A percentile compares a stretch with the other conserved stretches of the same genome.
These are phyloP conservation scores for Neocucurbitaria cava DNA, from an alignment of 2,329 filamentous ascomycete genomes.

Conservation along the genomic window DNA sequence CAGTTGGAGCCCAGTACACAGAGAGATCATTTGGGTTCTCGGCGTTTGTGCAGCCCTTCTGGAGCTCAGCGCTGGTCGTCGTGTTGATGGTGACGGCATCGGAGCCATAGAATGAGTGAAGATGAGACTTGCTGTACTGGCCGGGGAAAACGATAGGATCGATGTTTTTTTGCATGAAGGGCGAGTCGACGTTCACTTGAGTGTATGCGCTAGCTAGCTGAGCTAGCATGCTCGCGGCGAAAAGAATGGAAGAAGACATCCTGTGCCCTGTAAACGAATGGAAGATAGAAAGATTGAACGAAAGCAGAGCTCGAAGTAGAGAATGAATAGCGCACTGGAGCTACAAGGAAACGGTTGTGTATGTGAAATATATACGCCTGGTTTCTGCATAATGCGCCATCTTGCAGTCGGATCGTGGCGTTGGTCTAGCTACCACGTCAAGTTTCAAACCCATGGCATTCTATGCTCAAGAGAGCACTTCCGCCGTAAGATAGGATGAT, in stretches of 20 bases:
- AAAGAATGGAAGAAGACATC: conserved; percentile 41
- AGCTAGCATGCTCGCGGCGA: conserved; percentile 34
- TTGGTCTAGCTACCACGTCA: background rate
- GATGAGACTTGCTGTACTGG: conserved; percentile 49
- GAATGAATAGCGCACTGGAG: background rate
- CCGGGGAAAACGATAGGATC: conserved; percentile 55
- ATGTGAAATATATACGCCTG: conserved; percentile 10
- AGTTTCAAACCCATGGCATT: conserved; percentile 9
- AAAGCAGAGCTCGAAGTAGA: background rate
- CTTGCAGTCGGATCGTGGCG: background rate
- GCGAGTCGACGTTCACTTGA: conserved; percentile 38
- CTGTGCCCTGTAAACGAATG: conserved; percentile 31
- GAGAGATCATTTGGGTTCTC: conserved; percentile 58
- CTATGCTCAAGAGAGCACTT: conserved; percentile 11
- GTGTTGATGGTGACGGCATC: conserved; percentile 52
- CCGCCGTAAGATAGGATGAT: conserved; percentile 6
- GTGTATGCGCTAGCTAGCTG: conserved; percentile 43
- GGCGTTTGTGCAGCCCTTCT: conserved; percentile 54
- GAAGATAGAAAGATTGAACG: conserved; percentile 7
- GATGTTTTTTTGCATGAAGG: conserved; percentile 56
- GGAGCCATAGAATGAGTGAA: conserved; percentile 56
- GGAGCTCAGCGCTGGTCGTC: conserved; percentile 49
- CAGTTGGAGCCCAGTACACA: conserved; percentile 56
- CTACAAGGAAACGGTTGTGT: background rate
- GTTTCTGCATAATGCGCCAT: conserved; percentile 1